Base-by-base conservation (phyloP, 2,329 filamentous ascomycete genomes). In the Penicillium decumbens region DNA sequence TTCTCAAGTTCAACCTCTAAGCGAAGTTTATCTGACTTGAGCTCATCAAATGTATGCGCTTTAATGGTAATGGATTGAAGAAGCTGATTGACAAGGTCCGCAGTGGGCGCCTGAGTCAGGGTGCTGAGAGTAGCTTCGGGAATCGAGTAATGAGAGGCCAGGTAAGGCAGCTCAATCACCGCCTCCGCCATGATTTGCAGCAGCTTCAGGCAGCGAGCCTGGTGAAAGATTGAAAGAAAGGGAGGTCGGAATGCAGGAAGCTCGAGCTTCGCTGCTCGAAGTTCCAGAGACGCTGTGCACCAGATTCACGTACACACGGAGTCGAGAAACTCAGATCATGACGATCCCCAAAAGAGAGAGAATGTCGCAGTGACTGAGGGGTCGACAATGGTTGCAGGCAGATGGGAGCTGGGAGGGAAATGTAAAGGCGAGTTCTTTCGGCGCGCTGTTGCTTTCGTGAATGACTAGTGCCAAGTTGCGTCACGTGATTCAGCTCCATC, bases 1-100 rank as follows among this genome's bases (percentile, higher is more conserved):
- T 89, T 93, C 69, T 98, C 93, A 6, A 97, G 80, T 75, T 97
- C 91, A 39, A 98, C 93, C 63, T 95, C 89, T 40, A 88, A 77
- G 59, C 89, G 85, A 39, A 96, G 79, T 73, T 96, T 97, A 57
- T 95, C 88, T 8, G 92, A 85, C 61, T 86, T 89, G 35, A 95
- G 74, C 33, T 84, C 80, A 66, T 95, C 89, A 62, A 82, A 85
- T 63, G 95, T 89, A 62, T 85, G 87, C 30, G 88, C 89, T 69
- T 93, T 95, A 27, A 77, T 75, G 23, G 85, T 80, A 45, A 97
- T 81, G 24, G 87, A 85, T 54, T 82, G 77, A 35, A 98, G 79
- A 45, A 98, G 77, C 37, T 81, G 76, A 50, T 81, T 79, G 57
- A 96, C 87, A 24, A 95, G 82, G 10, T 95, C 89, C 55, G 80